Percentiles rank a stretch among this genome's conserved stretches.
Conservation (phyloP, 192 early-diverging fungal genomes). For the Rhizophlyctis rosea region DNA sequence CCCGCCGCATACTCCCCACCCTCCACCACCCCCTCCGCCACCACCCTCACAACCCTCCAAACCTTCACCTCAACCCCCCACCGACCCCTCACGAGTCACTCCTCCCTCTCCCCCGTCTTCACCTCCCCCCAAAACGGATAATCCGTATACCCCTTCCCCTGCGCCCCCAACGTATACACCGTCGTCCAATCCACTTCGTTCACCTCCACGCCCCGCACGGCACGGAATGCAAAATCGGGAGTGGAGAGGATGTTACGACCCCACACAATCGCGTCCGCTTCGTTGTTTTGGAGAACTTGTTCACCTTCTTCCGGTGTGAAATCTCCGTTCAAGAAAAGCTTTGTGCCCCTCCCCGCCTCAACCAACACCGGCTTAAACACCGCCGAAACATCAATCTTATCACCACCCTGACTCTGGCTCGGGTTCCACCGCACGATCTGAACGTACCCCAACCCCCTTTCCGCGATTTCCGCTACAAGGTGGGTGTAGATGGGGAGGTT, state of each 20-base stretch:
- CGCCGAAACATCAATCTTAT: slow-evolving; percentile 4
- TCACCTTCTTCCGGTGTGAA: slow-evolving; percentile 20
- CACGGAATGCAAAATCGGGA: slow-evolving; percentile 15
- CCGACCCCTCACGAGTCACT: too few relatives aligned
- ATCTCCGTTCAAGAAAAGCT: slow-evolving; percentile 9
- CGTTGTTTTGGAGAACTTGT: slow-evolving; percentile 6
- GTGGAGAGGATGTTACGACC: slow-evolving; percentile 6
- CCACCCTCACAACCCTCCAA: too few relatives aligned
- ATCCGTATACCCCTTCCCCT: slow-evolving; percentile 14
- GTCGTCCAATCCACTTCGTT: slow-evolving; percentile 7
- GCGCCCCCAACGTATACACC: slow-evolving; percentile 3
- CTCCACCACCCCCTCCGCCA: too few relatives aligned
- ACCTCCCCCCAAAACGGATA: slow-evolving; percentile 17
- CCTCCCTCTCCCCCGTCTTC: too few relatives aligned
- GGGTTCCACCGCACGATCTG: slow-evolving; percentile 7
- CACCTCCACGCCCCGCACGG: neutral
- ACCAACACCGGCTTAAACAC: neutral
- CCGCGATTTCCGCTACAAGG: slow-evolving; percentile 25
- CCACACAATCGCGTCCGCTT: slow-evolving; percentile 19
- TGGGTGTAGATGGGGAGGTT: slow-evolving; percentile 20
- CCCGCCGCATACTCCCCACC: too few relatives aligned
- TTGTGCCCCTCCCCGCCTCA: neutral
- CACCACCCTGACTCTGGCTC: slow-evolving; percentile 4
- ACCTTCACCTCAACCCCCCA: too few relatives aligned
- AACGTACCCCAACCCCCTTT: slow-evolving; percentile 21